Conservation (phyloP, 305 asterid genomes). For the Coffea humblotiana region DNA sequence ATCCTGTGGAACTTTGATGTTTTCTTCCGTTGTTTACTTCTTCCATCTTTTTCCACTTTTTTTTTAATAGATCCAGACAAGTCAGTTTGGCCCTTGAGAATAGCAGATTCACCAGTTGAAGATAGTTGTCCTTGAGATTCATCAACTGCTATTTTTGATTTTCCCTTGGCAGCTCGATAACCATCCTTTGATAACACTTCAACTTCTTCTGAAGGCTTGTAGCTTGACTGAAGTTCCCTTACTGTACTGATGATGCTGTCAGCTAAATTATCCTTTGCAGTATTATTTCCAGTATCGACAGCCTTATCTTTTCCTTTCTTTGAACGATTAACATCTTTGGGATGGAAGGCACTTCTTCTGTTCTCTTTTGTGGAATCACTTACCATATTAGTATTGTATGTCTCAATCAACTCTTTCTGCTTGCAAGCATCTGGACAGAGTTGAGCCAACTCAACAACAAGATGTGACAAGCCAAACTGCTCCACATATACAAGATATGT, state of each 20-base stretch:
- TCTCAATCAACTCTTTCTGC: slow-evolving; percentile 77
- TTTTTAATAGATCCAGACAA: slow-evolving; percentile 37
- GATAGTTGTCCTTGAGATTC: slow-evolving; percentile 32
- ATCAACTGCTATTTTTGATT: slow-evolving; percentile 41
- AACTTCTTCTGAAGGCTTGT: slow-evolving; percentile 48
- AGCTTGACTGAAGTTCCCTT: slow-evolving; percentile 61
- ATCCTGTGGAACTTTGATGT: slow-evolving; percentile 77
- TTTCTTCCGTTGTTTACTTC: slow-evolving; percentile 73
- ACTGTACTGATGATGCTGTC: slow-evolving; percentile 55
- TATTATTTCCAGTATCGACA: slow-evolving; percentile 38
- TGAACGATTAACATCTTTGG: slow-evolving; percentile 38
- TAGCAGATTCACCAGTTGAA: slow-evolving; percentile 33
- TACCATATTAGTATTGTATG: slow-evolving; percentile 51
- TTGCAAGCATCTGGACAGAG: slow-evolving; percentile 75
- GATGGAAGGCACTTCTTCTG: slow-evolving; percentile 31
- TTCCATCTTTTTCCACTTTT: slow-evolving; percentile 51
- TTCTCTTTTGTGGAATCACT: slow-evolving; percentile 34
- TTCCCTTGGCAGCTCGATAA: slow-evolving; percentile 59
- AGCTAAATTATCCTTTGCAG: slow-evolving; percentile 43
- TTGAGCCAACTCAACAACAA: slow-evolving; percentile 78
- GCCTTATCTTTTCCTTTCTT: slow-evolving; percentile 66
- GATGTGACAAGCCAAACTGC: slow-evolving; percentile 94
- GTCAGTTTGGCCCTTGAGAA: slow-evolving; percentile 37
- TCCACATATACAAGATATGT: slow-evolving; percentile 67
- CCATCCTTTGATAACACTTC: slow-evolving; percentile 88